Evolutionary conservation across 345 rosid species (phyloP), one percentile per base, ranked within the genome.

Genomic region (Pistacia integerrima): DNA sequence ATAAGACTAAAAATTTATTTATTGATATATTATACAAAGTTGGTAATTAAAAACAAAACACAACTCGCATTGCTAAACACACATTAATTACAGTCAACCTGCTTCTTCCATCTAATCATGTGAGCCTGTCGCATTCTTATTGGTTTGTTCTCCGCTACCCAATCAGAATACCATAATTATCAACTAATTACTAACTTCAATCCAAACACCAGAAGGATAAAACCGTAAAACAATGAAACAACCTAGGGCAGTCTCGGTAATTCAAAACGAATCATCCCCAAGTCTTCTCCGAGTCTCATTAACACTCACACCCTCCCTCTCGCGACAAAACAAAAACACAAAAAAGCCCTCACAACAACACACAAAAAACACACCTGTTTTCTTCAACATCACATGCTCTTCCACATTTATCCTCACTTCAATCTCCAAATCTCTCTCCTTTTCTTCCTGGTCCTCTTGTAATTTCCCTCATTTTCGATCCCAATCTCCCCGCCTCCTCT

Each of bases 401-500:
- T 78, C 82, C 81, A 46, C 74, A 28, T 85, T 73, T 59, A 56
- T 74, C 82, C 79, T 80, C 67, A 8, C n/a, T 14, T 7, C 60
- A 65, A 4, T 1, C 7, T n/a, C 60, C 52, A 28, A 70, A 36
- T 46, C 22, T 61, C 38, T 56, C 22, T 4, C 4, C 25, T n/a
- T 74, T 4, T 13, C 10, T 55, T 18, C 36, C 8, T 61, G 82
- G 80, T 41, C 9, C 12, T 74, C 66, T 78, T 41, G 80, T 79
- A 77, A 83, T 79, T 72, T 73, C 13, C 30, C 17, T 18, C 64
- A 56, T 33, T 61, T 35, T 33, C 62, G 67, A 70, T 22, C 79
- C 75, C 79, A 70, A 44, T 77, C 78, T 48, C 69, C 22, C 4
- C 17, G 41, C 60, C 46, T 59, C 35, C 68, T 16, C 46, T 6